Base-by-base conservation (phyloP, 192 early-diverging fungal genomes). In the Backusella parvicylindrica region DNA sequence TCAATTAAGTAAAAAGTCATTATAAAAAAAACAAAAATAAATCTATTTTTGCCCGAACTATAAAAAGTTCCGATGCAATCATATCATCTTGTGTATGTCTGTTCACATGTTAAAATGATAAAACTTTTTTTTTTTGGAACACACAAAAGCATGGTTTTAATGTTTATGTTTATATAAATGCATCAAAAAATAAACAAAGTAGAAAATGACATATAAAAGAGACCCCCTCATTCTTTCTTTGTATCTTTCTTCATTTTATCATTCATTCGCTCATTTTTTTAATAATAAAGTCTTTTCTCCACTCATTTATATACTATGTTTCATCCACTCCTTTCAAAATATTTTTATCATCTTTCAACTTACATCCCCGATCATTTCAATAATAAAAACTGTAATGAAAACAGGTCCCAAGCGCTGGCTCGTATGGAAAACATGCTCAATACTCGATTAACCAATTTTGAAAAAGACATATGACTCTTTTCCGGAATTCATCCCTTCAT, bases 1-100 rank as follows among this genome's bases (percentile, higher is more conserved):
- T 36, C 75, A 80, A 67, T 56, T 80, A 28, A 75, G 68, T 63
- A 75, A 80, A 56, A 80, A 80, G 47, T 65, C 73, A 2, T 76
- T 80, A 30, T 80, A 75, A 67, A 63, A 41, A 65, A 67, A 67
- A 33, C 37, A 67, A 23, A 68, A 36, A 68, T 21, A 68, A 38
- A 18, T 23, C 66, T 18, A 30, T 65, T 33, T 16, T 64, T 9
- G n/a, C n/a, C 30, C 15, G 30, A 66, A 28, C 8, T 60, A 11
- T 60, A 60, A 60, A 60, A 60, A 26, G 23, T 60, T 60, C 53
- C 53, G 53, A 60, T 50, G 18, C 21, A 23, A 50, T 28, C 21
- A 60, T 26, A 56, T 56, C n/a, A 60, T 28, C 53, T 60, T 60
- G 26, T 60, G 21, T 7, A 9, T 60, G 26, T 28, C 9, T 60